Evolutionary conservation across 2,329 filamentous ascomycete species (phyloP), one percentile per base, ranked within the genome.

Genomic region (Tympanopsis confertula): DNA sequence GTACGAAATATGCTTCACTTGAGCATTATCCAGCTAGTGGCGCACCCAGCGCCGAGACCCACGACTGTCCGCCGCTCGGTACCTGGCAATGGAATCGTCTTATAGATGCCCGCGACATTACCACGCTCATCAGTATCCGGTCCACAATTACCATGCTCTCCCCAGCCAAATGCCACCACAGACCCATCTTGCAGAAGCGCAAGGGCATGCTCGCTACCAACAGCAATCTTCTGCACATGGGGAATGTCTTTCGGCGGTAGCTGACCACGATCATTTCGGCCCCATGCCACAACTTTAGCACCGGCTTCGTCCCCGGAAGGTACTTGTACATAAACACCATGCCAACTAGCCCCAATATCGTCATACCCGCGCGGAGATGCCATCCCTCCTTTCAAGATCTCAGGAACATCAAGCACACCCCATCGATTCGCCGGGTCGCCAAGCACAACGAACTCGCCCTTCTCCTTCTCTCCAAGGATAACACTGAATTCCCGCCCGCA

Each of bases 71-170:
- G 46, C 7, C 45, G 46, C 4, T 44, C 39, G 3, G 51, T 42
- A 10, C 44, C 26, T 18, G 45, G 41, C n/a, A 1, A 32, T 14
- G 57, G 38, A 4, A 50, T 44, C 36, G 74, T 55, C 38, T 58
- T 50, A 42, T 64, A 69, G 53, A 58, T 70, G 30, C 48, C 51
- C 13, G 57, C 66, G 37, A 63, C 68, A 41, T 33, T 33, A 7
- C 30, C 30, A 7, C 59, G 56, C 10, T 53, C 47, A 48, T 72
- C 65, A 3, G 58, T 61, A 29, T 59, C 57, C 29, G 57, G 51
- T 3, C 78, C 78, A 49, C 78, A 82, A 49, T 82, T 82, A 1
- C 78, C 78, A 58, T 83, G 78, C 53, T 81, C 77, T 2, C 74
- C 75, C 78, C 78, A 82, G 14, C 78, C 78, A 71, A 76, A 82